Evolutionary conservation across 371 early-diverging fungal genomes (phyloP).

Genomic region (Syncephalastrum racemosum): DNA sequence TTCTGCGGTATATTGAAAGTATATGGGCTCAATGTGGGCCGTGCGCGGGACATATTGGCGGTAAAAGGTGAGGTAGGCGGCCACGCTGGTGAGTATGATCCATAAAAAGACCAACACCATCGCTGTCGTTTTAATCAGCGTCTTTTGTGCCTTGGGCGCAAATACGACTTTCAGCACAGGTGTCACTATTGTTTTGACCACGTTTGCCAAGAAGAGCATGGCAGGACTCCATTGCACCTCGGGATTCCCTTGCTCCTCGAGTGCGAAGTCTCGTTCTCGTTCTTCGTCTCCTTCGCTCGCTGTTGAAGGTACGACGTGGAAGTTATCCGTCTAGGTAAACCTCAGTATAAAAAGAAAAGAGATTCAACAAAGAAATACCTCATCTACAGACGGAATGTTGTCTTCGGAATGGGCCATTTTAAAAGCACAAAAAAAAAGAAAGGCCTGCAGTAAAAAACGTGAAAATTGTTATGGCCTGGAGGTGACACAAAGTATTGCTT

Average conservation of each 20-base stretch:
- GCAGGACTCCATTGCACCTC: conserved; percentile 18
- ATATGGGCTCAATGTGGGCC: conserved; percentile 43
- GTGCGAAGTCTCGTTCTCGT: conserved; percentile 9
- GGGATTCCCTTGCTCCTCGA: conserved; percentile 1
- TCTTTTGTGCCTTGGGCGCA: conserved; percentile 37
- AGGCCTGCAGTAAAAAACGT: too few relatives aligned
- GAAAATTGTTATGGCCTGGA: too few relatives aligned
- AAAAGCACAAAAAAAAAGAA: too few relatives aligned
- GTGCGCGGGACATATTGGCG: conserved; percentile 44
- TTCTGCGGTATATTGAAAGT: conserved; percentile 35
- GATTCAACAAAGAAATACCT: neutral
- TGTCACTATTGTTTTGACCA: conserved; percentile 12
- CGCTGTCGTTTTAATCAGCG: conserved; percentile 33
- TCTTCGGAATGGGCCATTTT: too few relatives aligned
- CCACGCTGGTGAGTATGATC: conserved; percentile 43
- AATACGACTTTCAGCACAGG: conserved; percentile 28
- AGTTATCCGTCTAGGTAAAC: conserved; percentile 10
- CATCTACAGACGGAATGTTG: too few relatives aligned
- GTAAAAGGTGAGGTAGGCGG: conserved; percentile 47
- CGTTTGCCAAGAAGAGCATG: conserved; percentile 4
- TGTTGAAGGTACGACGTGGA: conserved; percentile 24
- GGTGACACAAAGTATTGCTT: too few relatives aligned
- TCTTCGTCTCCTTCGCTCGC: conserved; percentile 8
- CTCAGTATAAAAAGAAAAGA: too few relatives aligned
- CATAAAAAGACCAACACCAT: conserved; percentile 25